These are phyloP conservation scores for Phytophthora crassamura DNA, from an alignment of 352 stramenopile species.

Conservation along the genomic window DNA sequence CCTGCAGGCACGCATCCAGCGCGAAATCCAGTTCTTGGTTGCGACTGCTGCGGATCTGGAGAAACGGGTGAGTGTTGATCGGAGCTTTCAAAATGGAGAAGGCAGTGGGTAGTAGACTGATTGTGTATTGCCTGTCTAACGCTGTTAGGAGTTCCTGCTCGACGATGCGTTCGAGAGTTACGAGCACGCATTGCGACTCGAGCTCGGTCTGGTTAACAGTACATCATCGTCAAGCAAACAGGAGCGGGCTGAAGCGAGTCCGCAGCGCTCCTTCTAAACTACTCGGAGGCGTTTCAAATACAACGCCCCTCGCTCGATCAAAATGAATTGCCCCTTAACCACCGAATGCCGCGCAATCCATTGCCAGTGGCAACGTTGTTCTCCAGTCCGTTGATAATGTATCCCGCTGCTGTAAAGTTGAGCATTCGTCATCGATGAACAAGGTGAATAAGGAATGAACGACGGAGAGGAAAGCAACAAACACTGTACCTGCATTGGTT, in stretches of 20 bases:
- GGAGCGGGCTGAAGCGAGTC: slow-evolving; percentile 19
- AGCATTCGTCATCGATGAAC: neutral
- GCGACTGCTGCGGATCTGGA: slow-evolving; percentile 52
- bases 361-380: slow-evolving; percentile 87
- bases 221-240: slow-evolving; percentile 10
- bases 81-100: neutral
- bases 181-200: slow-evolving; percentile 44
- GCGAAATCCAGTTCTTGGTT: slow-evolving; percentile 66
- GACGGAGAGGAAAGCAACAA: slow-evolving; percentile 2
- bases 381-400: slow-evolving; percentile 88
- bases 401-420: slow-evolving; percentile 50
- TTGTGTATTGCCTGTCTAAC: slow-evolving; percentile 26
- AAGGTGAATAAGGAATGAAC: slow-evolving; percentile 4
- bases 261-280: slow-evolving; percentile 11
- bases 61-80: slow-evolving; percentile 40
- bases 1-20: slow-evolving; percentile 54
- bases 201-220: slow-evolving; percentile 35
- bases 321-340: slow-evolving; percentile 81
- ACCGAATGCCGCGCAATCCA: slow-evolving; percentile 79
- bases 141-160: slow-evolving; percentile 56
- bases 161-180: slow-evolving; percentile 70
- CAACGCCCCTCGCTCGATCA: slow-evolving; percentile 25
- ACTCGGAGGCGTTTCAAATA: neutral
- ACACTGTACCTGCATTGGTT: slow-evolving; percentile 57
- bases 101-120: slow-evolving; percentile 12